Percentiles rank a stretch among this genome's conserved stretches.
These are phyloP conservation scores for Chionographis japonica DNA, from an alignment of 106 monocot species.

Conservation along the genomic window DNA sequence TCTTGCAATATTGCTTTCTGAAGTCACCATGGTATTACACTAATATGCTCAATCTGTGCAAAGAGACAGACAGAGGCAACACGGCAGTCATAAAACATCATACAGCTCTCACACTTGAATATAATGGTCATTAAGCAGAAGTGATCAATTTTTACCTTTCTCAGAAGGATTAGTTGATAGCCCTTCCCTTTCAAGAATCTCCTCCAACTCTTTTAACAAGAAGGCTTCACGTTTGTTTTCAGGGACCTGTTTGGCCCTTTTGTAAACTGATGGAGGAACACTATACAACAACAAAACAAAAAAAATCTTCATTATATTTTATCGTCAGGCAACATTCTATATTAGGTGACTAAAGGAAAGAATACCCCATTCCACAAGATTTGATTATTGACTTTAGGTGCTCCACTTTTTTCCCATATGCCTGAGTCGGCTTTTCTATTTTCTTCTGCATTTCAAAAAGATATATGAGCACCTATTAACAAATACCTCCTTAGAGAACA, in stretches of 20 bases:
- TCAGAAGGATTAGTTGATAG: constrained; percentile 88
- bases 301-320: not conserved
- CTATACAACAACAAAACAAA: constrained; percentile 26
- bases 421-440: constrained; percentile 46
- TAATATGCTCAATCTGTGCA: too few relatives aligned
- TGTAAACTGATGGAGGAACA: constrained; percentile 85
- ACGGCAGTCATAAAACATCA: too few relatives aligned
- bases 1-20: too few relatives aligned
- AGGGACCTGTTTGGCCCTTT: constrained; percentile 78
- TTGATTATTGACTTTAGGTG: constrained; percentile 82
- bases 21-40: too few relatives aligned
- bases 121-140: too few relatives aligned
- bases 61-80: too few relatives aligned
- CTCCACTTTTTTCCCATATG: constrained; percentile 82
- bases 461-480: not conserved
- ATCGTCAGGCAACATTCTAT: too few relatives aligned
- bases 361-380: constrained; percentile 83
- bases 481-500: too few relatives aligned
- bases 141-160: constrained; percentile 49
- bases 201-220: constrained; percentile 81
- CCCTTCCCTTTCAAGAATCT: constrained; percentile 86
- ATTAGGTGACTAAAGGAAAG: not conserved
- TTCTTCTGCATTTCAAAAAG: constrained; percentile 44
- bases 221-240: constrained; percentile 77
- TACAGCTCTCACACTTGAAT: too few relatives aligned